Conservation (phyloP, 805 yeast genomes). For the Isabelozyma heimii region DNA sequence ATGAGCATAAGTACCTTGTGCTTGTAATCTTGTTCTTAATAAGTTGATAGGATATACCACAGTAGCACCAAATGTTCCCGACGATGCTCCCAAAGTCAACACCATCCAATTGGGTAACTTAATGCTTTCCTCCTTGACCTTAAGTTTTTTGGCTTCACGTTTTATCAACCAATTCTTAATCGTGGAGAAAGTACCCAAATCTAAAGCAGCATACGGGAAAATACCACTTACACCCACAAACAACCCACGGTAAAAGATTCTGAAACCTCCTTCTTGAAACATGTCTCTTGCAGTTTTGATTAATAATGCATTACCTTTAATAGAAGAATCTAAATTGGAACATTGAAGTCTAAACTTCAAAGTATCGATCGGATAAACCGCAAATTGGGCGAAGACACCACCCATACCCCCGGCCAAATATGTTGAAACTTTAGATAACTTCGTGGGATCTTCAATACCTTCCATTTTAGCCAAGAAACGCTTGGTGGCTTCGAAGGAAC, state of each 20-base stretch:
- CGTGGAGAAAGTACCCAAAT: slow-evolving; percentile 87
- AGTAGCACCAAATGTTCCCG: slow-evolving; percentile 95
- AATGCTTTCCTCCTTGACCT: slow-evolving; percentile 62
- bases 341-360: slow-evolving; percentile 92
- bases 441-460: slow-evolving; percentile 67
- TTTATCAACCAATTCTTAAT: slow-evolving; percentile 73
- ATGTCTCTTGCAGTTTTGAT: slow-evolving; percentile 69
- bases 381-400: slow-evolving; percentile 88
- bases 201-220: slow-evolving; percentile 96
- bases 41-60: slow-evolving; percentile 92
- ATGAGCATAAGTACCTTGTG: slow-evolving; percentile 96
- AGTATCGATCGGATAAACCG: slow-evolving; percentile 95
- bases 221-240: slow-evolving; percentile 92
- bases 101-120: slow-evolving; percentile 76
- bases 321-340: slow-evolving; percentile 66
- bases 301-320: slow-evolving; percentile 62
- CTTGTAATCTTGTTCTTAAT: slow-evolving; percentile 90
- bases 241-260: slow-evolving; percentile 82
- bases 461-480: slow-evolving; percentile 68
- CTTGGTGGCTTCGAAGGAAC: slow-evolving; percentile 88
- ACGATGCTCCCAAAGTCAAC: slow-evolving; percentile 87
- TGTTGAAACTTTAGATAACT: slow-evolving; percentile 73
- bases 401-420: slow-evolving; percentile 95
- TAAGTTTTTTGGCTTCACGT: slow-evolving; percentile 54
- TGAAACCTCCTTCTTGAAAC: slow-evolving; percentile 76